Evolutionary conservation across 805 yeast species (phyloP), one percentile per base, ranked within the genome.

Genomic region (Wickerhamomyces tratensis): DNA sequence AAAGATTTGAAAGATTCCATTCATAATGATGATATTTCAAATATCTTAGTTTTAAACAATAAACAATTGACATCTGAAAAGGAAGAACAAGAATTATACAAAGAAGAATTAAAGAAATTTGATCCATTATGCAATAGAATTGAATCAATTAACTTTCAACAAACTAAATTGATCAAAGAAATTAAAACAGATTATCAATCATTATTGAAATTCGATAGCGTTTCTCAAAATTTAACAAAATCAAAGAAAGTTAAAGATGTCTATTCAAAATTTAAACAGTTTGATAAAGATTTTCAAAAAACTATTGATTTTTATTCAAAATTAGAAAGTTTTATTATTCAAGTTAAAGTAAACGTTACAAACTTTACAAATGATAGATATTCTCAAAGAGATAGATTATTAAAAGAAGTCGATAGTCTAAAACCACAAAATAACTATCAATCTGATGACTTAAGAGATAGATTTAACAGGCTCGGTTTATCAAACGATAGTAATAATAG

Each of bases 11-110:
- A 87, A 54, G 71, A 67, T 7, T 74, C 74, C 39, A 79, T 85
- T 33, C 93, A 81, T 52, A 69, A 72, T 12, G 98, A 91, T 62
- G 97, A 91, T 56, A 86, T 88, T 40, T 82, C 95, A 0, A 79
- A 82, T 41, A 67, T 81, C 11, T 67, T 91, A 31, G 74, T 91
- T 8, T 65, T 81, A 49, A 82, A 85, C 56, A 77, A 74, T 46
- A 71, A 74, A 37, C 72, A 71, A 35, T 64, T 14, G n/a, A 20
- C 49, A 14, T 46, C 77, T 6, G 77, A 76, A 7, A 69, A 74
- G 38, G 88, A 82, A 44, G 68, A 77, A 45, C 71, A 70, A 48
- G 65, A 71, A 9, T 57, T 83, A 12, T 88, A 89, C 56, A 74
- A 77, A 14, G 72, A 74, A 44, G 96, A 87, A 57, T 64, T 91